Evolutionary conservation across 1,284 basidiomycete genomes (phyloP), one percentile per base, ranked within the genome.

Genomic region (Pholiota adiposa): DNA sequence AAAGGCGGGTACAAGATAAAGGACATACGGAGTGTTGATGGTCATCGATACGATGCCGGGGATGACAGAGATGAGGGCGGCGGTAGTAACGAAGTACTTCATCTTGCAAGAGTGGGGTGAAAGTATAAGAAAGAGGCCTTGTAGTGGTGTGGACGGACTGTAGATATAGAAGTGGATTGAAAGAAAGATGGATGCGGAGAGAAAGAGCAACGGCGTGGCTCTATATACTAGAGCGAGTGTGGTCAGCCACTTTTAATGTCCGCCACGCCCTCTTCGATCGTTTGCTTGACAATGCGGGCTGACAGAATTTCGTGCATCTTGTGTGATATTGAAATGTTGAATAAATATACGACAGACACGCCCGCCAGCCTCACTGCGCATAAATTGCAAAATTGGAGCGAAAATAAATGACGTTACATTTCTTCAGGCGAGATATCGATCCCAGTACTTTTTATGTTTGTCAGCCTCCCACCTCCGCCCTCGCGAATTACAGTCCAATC

Each of bases 11-110:
- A 41, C 11, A 12, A 38, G 25, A 31, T 14, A 49, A 18, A 43
- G 29, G 51, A 43, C 53, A 79, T 87, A 91, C 89, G 91, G 87
- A 7, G 90, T 90, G 72, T 90, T 85, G 72, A 93, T 77, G 29
- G 78, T 85, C 65, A 89, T 70, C 5, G 74, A 83, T n/a, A 80
- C 51, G 54, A 79, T 74, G 62, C 75, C 73, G 38, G 84, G 79
- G 43, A 81, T 63, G 59, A 81, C 65, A 51, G 83, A 78, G 50
- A 78, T 70, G 62, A 86, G 67, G 55, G 83, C 77, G 58, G 77
- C 66, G 51, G 77, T 67, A 65, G 80, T 63, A 63, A 75, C 69
- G 64, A 83, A 71, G 65, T 77, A 79, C 73, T 84, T 86, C 86
- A 89, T 89, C 56, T 67, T 77, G 59, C 63, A 41, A 53, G 54